phyloP scores from a whole-genome alignment of 345 rosid species.

The Stellera chamaejasme region DNA sequence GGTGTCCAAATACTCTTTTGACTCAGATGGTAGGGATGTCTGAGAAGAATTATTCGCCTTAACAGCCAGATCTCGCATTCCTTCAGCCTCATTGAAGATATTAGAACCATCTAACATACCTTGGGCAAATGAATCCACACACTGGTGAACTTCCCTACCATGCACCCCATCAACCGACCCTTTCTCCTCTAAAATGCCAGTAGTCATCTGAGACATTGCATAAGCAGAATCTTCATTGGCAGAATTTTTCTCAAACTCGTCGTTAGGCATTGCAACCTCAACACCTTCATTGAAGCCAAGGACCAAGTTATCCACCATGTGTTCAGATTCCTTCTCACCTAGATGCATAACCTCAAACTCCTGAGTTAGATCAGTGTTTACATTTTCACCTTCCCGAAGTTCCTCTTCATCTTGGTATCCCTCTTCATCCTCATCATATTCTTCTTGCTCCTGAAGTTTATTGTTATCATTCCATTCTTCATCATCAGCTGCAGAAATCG shows the following conservation, averaged over 20 bases:
- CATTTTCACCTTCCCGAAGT: conserved; percentile 61
- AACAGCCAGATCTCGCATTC: conserved; percentile 36
- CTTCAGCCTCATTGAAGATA: conserved; percentile 45
- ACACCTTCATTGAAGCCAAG: conserved; percentile 85
- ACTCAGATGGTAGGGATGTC: conserved; percentile 28
- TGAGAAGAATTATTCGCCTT: conserved; percentile 30
- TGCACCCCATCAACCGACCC: conserved; percentile 28
- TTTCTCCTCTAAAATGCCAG: conserved; percentile 27
- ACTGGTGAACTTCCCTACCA: conserved; percentile 28
- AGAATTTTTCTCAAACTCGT: conserved; percentile 60
- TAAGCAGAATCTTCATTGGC: conserved; percentile 36
- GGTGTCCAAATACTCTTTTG: conserved; percentile 28
- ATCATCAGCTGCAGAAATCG: conserved; percentile 64
- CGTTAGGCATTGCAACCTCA: conserved; percentile 75
- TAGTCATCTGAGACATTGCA: conserved; percentile 32
- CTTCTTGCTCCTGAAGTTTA: conserved; percentile 80
- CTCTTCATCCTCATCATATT: conserved; percentile 90
- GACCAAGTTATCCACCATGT: conserved; percentile 49
- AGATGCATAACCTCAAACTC: conserved; percentile 58
- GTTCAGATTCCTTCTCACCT: conserved; percentile 45
- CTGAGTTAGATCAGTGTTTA: conserved; percentile 37
- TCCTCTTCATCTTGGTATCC: conserved; percentile 85
- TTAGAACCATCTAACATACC: conserved; percentile 31
- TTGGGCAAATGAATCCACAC: conserved; percentile 33
- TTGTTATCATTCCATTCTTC: conserved; percentile 80